Percentiles rank a stretch among this genome's conserved stretches.
phyloP scores from a whole-genome alignment of 2,329 filamentous ascomycete genomes.

The Fusarium sp. region DNA sequence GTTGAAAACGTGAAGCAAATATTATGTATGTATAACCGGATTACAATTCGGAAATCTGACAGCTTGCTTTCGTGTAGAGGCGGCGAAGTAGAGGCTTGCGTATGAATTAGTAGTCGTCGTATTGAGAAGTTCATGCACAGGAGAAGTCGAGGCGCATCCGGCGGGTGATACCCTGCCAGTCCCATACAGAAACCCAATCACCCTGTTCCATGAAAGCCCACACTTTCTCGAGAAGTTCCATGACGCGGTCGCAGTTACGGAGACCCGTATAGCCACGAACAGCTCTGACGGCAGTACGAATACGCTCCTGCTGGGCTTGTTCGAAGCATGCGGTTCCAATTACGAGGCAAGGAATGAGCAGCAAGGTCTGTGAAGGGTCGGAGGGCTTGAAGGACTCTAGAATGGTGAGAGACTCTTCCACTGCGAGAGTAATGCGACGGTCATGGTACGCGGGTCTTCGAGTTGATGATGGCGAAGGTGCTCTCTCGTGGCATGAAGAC shows the following conservation, averaged over 20 bases:
- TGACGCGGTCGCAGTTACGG: constrained; percentile 65
- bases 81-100: constrained; percentile 3
- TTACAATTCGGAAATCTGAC: background rate
- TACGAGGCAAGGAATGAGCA: constrained; percentile 69
- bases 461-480: constrained; percentile 58
- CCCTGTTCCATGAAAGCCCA: constrained; percentile 69
- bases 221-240: constrained; percentile 66
- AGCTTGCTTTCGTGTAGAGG: constrained; percentile 2
- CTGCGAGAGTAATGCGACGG: constrained; percentile 62
- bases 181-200: constrained; percentile 70
- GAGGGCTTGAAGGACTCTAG: constrained; percentile 66
- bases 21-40: constrained; percentile 16
- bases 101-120: constrained; percentile 13
- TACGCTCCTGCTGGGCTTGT: constrained; percentile 61
- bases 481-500: constrained; percentile 35
- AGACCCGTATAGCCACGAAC: constrained; percentile 70
- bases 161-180: constrained; percentile 69
- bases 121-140: constrained; percentile 54
- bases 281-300: constrained; percentile 61
- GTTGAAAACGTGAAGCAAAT: constrained; percentile 2
- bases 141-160: constrained; percentile 67
- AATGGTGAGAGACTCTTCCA: constrained; percentile 67
- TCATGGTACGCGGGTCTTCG: constrained; percentile 63
- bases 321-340: constrained; percentile 71
- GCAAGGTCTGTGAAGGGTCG: constrained; percentile 68